Evolutionary conservation across 1,284 basidiomycete genomes (phyloP), one percentile per base, ranked within the genome.

Genomic region (Ustilago hordei): DNA sequence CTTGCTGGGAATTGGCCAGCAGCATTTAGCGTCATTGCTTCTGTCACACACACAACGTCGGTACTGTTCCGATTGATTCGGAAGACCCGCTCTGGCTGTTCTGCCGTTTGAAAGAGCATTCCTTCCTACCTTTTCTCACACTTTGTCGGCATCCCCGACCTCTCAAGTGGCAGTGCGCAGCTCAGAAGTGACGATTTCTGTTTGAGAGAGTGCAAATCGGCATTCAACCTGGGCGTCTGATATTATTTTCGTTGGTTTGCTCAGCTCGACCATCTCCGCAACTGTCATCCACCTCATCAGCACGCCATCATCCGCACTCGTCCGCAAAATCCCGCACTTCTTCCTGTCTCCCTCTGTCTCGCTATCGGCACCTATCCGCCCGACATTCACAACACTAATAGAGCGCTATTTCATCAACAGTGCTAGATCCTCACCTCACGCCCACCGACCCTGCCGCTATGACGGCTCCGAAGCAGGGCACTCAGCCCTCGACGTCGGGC

Each of bases 401-500:
- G n/a, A 50, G 48, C 48, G 8, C 5, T n/a, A 13, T 9, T 50
- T 50, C 12, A 11, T 31, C 31, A 8, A 12, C 48, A 9, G 15
- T 35, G n/a, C 41, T 28, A 28, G 34, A 34, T n/a, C 15, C 23
- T 34, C 32, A 7, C 53, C 9, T 48, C 17, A 4, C 31, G 31
- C 23, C 17, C 15, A 17, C 8, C 38, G 15, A 9, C n/a, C 19
- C 43, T 45, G 17, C n/a, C 43, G 7, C 11, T 11, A 73, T 73
- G 70, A 68, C 70, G 28, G 34, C 61, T 1, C 23, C 59, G 28
- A 73, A 60, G 52, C 59, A 60, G 50, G 65, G 61, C 50, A 52
- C 60, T 47, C 65, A 61, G 55, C 45, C 62, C 48, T 59, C 59
- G 9, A 36, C 41, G 19, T 41, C 62, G 5, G 57, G 55, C 56